Evolutionary conservation across 352 stramenopile species (phyloP).

Genomic region (Stephanocyclus meneghinianus): DNA sequence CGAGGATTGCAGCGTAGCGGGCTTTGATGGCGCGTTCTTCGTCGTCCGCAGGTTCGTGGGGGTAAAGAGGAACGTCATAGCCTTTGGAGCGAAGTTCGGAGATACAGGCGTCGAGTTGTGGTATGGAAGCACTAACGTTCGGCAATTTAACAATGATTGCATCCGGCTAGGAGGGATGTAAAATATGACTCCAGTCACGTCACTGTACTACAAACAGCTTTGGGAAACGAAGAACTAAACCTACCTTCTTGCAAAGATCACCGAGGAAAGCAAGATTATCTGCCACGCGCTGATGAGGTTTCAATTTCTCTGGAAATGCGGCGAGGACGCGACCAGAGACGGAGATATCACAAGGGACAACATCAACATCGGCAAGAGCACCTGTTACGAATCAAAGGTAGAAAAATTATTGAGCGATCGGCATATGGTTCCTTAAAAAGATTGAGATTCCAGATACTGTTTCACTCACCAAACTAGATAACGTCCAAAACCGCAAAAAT

Average conservation of each 20-base stretch:
- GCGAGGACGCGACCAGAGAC: conserved; percentile 80
- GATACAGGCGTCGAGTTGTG: conserved; percentile 84
- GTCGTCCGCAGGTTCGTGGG: conserved; percentile 70
- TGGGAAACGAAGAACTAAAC: background rate
- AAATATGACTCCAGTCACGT: background rate
- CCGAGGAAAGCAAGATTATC: conserved; percentile 83
- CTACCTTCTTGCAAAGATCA: conserved; percentile 71
- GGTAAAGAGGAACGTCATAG: conserved; percentile 84
- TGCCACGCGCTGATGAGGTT: conserved; percentile 71
- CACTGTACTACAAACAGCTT: background rate
- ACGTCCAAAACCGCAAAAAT: background rate
- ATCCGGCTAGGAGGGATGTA: conserved; percentile 46
- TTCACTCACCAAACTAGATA: background rate
- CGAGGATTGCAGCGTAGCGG: conserved; percentile 80
- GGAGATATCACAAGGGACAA: conserved; percentile 83
- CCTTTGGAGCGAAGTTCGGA: conserved; percentile 82
- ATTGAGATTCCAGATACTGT: too few relatives aligned
- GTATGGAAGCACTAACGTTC: conserved; percentile 83
- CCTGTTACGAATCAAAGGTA: conserved; percentile 53
- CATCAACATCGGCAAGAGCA: conserved; percentile 68
- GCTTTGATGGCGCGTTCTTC: conserved; percentile 74
- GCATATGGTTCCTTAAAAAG: too few relatives aligned
- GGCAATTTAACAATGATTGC: conserved; percentile 85
- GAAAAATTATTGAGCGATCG: background rate
- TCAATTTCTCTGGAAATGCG: conserved; percentile 80